These are phyloP conservation scores for Pythium sp. DNA, from an alignment of 352 stramenopile species.

Conservation along the genomic window DNA sequence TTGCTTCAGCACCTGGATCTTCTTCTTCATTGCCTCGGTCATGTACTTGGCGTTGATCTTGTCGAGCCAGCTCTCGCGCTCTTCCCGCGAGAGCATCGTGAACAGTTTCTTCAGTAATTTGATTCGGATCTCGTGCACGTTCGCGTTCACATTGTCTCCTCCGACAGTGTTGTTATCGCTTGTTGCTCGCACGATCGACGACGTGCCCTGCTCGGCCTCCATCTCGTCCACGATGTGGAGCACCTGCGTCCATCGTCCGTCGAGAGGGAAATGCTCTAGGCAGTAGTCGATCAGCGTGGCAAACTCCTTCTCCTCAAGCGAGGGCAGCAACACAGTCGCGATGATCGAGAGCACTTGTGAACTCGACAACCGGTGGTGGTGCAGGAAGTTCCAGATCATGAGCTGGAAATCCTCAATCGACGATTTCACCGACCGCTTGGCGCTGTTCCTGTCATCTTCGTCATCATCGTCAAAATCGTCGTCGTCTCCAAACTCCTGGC, in stretches of 20 bases:
- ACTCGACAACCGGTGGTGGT: slow-evolving; percentile 46
- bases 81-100: slow-evolving; percentile 47
- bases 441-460: slow-evolving; percentile 2
- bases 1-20: slow-evolving; percentile 18
- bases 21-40: slow-evolving; percentile 36
- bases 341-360: slow-evolving; percentile 42
- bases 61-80: slow-evolving; percentile 49
- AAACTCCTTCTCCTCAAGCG: slow-evolving; percentile 44
- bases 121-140: slow-evolving; percentile 31
- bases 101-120: slow-evolving; percentile 59
- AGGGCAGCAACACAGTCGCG: slow-evolving; percentile 40
- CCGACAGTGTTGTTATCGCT: slow-evolving; percentile 7
- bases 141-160: slow-evolving; percentile 11
- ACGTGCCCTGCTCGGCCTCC: slow-evolving; percentile 15
- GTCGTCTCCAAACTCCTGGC: slow-evolving; percentile 22
- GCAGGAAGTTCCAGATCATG: slow-evolving; percentile 60
- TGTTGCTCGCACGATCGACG: background rate
- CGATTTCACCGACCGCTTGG: slow-evolving; percentile 5
- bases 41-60: slow-evolving; percentile 46
- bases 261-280: slow-evolving; percentile 33
- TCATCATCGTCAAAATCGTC: slow-evolving; percentile 15
- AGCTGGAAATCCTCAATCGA: slow-evolving; percentile 58
- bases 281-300: slow-evolving; percentile 34
- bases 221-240: slow-evolving; percentile 42
- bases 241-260: slow-evolving; percentile 45